Base-by-base conservation (phyloP, 2,329 filamentous ascomycete species). In the Pezicula rhizophila region DNA sequence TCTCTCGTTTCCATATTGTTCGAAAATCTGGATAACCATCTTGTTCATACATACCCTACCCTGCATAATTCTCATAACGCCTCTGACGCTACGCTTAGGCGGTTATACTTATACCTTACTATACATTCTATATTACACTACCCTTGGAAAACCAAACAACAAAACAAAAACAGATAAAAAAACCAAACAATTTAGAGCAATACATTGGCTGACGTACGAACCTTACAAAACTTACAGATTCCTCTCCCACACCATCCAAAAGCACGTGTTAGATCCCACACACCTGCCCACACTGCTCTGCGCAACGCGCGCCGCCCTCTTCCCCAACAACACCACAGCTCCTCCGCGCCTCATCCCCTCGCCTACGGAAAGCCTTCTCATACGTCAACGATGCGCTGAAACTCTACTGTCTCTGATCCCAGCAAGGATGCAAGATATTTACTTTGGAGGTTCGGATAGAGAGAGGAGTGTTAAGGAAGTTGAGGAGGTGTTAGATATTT, bases 311-410 rank as follows among this genome's bases (percentile, higher is more conserved):
- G 81, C 79, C 60, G 80, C 87, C 52, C 73, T 97, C 48, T 97
- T 96, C 66, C 92, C 93, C 57, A 86, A 89, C 69, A 95, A 95
- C 68, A 75, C 80, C 59, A 83, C 85, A 53, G 85, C 83, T 51
- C 77, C 80, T 56, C 73, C 82, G 59, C 70, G 84, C 56, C 69
- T 76, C 46, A 76, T 84, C 45, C 81, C 84, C 51, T 77, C 77
- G 54, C 74, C 82, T 47, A 73, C 79, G 59, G 78, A 81, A 60
- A 71, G 81, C 56, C 72, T 71, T 45, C 75, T 75, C 58, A 81
- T 90, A 60, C 80, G 82, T 60, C 76, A 75, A 59, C 79, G 77
- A 65, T 86, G 85, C 68, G 85, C 86, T 66, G 74, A 74, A 53
- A 76, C 81, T 42, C 64, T 80, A 45, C 60, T 77, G 46, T 66